A percentile compares a stretch with the other conserved stretches of the same genome.
phyloP scores from a whole-genome alignment of 345 rosid species.

The Pelargonium nanum region DNA sequence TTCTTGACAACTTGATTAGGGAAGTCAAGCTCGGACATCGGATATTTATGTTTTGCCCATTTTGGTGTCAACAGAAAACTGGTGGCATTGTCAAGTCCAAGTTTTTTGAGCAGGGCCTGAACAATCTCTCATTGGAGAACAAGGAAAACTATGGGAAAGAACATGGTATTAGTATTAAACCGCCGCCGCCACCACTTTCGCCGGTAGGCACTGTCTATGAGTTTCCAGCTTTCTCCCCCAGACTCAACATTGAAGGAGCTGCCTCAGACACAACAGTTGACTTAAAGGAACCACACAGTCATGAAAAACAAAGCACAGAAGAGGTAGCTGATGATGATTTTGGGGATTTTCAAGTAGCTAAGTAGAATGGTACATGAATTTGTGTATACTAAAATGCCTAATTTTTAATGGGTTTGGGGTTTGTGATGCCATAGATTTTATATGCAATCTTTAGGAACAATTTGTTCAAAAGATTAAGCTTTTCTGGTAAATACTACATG shows the following conservation, averaged over 20 bases:
- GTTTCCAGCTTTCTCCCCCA: slow-evolving; percentile 31
- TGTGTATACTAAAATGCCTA: background rate
- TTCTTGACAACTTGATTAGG: background rate
- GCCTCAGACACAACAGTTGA: slow-evolving; percentile 21
- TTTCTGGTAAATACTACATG: background rate
- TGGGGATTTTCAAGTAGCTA: slow-evolving; percentile 96
- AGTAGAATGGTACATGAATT: slow-evolving; percentile 15
- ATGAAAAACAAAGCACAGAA: slow-evolving; percentile 23
- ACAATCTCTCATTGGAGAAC: slow-evolving; percentile 47
- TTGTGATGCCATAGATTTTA: background rate
- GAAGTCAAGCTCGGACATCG: background rate
- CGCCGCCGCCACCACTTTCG: slow-evolving; percentile 72
- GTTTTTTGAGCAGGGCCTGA: slow-evolving; percentile 44
- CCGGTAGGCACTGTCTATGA: slow-evolving; percentile 31
- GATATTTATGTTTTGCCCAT: background rate
- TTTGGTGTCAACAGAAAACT: slow-evolving; percentile 31
- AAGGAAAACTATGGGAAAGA: slow-evolving; percentile 47
- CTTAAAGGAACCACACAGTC: slow-evolving; percentile 20
- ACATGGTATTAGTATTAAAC: slow-evolving; percentile 44
- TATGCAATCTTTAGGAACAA: background rate
- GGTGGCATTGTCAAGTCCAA: slow-evolving; percentile 35
- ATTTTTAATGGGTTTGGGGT: slow-evolving; percentile 4
- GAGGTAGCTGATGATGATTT: slow-evolving; percentile 75
- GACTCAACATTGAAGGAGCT: slow-evolving; percentile 23
- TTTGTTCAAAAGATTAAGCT: too few relatives aligned